Evolutionary conservation across 75 land plant species (phyloP).

Genomic region (Pseudotsuga menziesii): DNA sequence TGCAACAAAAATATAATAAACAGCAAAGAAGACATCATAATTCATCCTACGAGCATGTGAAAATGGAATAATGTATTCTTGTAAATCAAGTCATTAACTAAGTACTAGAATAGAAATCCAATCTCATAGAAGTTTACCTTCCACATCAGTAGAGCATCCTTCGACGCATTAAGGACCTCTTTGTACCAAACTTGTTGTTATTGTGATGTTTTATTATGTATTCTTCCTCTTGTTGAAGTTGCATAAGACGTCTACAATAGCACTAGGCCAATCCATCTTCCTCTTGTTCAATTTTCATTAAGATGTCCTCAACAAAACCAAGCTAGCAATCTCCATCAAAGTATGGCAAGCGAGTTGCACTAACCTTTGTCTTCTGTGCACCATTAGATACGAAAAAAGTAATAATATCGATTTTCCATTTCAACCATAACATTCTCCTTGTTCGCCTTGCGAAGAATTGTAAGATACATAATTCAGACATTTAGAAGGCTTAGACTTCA

Average conservation of each 20-base stretch:
- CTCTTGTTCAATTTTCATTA: slow-evolving; percentile 23
- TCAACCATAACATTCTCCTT: slow-evolving; percentile 29
- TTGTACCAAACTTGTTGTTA: slow-evolving; percentile 52
- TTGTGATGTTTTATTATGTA: slow-evolving; percentile 28
- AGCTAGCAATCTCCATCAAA: slow-evolving; percentile 53
- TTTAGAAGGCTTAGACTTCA: no score
- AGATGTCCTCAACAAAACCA: slow-evolving; percentile 48
- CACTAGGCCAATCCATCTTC: no score
- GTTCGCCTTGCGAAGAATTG: slow-evolving; percentile 32
- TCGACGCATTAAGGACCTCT: slow-evolving; percentile 83
- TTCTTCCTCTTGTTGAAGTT: no score
- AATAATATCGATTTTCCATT: slow-evolving; percentile 32
- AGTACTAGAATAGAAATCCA: background rate
- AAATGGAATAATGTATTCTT: no score
- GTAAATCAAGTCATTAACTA: background rate
- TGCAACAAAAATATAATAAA: slow-evolving; percentile 1
- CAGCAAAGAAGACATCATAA: background rate
- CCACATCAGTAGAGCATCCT: slow-evolving; percentile 83
- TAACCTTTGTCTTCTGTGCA: slow-evolving; percentile 31
- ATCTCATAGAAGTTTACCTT: slow-evolving; percentile 32
- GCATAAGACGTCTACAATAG: no score
- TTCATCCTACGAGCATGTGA: background rate
- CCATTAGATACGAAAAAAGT: slow-evolving; percentile 25
- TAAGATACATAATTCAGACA: slow-evolving; percentile 35
- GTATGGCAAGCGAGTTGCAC: slow-evolving; percentile 30